Percentiles rank a stretch among this genome's conserved stretches.
Conservation (phyloP, 164 flowering plant species). For the Vitis vinifera region ASM3070453v1 NC_081812.1:9063501-9064000, state of each 20-base stretch:
- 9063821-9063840: too few species aligned
- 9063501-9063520: slow-evolving; percentile 98
- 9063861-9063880: too few species aligned
- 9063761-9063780: slow-evolving; percentile 84
- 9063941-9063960: neutral
- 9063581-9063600: neutral
- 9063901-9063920: neutral
- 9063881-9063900: neutral
- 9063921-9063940: too few species aligned
- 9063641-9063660: neutral
- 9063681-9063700: slow-evolving; percentile 83
- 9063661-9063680: slow-evolving; percentile 55
- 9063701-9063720: slow-evolving; percentile 77
- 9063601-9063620: neutral
- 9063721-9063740: slow-evolving; percentile 80
- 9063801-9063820: slow-evolving; percentile 45
- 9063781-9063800: slow-evolving; percentile 99
- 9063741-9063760: slow-evolving; percentile 94
- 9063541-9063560: slow-evolving; percentile 84
- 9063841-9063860: too few species aligned
- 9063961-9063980: too few species aligned
- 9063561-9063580: neutral
- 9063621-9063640: neutral
- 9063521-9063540: slow-evolving; percentile 84
- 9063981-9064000: too few species aligned